phyloP scores from a whole-genome alignment of 495 filamentous ascomycete genomes.

The Penicillium macrosclerotiorum region DNA sequence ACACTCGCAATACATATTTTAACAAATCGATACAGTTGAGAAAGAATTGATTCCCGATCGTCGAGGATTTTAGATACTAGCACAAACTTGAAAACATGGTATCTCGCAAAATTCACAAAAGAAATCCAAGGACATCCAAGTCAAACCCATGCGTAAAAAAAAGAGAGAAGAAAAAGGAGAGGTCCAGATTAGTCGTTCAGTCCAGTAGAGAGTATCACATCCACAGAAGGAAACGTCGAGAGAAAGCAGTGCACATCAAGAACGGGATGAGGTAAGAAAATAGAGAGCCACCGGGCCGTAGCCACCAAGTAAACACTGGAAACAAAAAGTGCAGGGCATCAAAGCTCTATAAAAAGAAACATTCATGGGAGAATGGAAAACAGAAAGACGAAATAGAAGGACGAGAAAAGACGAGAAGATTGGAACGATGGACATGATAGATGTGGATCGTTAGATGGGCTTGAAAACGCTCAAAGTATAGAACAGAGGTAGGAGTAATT shows the following conservation, averaged over 20 bases:
- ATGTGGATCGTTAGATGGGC: constrained; percentile 32
- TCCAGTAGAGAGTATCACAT: constrained; percentile 6
- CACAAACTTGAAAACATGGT: constrained; percentile 26
- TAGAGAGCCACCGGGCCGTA: constrained; percentile 19
- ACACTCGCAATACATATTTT: no score
- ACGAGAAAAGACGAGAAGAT: constrained; percentile 8
- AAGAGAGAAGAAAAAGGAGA: constrained; percentile 7
- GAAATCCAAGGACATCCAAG: constrained; percentile 10
- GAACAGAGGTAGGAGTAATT: background rate
- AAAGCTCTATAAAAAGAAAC: constrained; percentile 14
- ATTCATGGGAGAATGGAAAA: no score
- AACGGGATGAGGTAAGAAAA: constrained; percentile 4
- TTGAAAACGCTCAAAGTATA: constrained; percentile 34
- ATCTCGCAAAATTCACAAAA: constrained; percentile 27
- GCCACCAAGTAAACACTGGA: constrained; percentile 7
- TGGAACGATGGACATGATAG: constrained; percentile 27
- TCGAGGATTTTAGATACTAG: constrained; percentile 18
- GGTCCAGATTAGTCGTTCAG: constrained; percentile 22
- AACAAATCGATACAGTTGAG: background rate
- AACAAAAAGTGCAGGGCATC: constrained; percentile 5
- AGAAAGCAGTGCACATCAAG: constrained; percentile 10
- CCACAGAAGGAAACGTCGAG: constrained; percentile 4
- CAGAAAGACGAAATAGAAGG: background rate
- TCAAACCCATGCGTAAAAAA: constrained; percentile 1
- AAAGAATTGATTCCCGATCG: constrained; percentile 3